Evolutionary conservation across 2,329 filamentous ascomycete species (phyloP).

Genomic region (Colletotrichum graminicola): DNA sequence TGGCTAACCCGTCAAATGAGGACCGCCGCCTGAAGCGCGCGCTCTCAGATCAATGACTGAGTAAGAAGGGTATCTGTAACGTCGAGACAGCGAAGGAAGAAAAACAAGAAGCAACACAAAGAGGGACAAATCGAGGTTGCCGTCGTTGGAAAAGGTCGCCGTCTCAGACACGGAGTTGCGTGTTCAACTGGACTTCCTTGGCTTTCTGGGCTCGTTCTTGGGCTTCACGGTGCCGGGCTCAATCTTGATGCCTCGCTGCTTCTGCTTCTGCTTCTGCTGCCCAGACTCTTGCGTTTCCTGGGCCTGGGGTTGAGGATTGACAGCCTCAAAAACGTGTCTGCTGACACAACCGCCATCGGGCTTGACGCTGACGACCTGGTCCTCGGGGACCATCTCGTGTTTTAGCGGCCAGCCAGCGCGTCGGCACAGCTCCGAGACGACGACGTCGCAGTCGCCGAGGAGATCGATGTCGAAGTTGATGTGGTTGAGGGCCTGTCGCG

Average conservation of each 20-base stretch:
- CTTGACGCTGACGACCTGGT: conserved; percentile 70
- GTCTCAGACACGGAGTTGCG: not conserved
- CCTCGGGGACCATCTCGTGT: conserved; percentile 85
- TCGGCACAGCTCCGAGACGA: conserved; percentile 87
- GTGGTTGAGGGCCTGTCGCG: conserved; percentile 84
- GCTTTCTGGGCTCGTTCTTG: conserved; percentile 27
- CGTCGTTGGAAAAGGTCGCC: not conserved
- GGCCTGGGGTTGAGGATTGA: conserved; percentile 14
- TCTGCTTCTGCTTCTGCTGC: not conserved
- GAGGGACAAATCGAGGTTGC: conserved; percentile 7
- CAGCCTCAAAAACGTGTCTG: conserved; percentile 54
- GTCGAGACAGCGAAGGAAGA: conserved; percentile 5
- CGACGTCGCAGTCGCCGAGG: conserved; percentile 92
- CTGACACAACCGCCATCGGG: conserved; percentile 60
- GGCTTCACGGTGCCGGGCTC: conserved; percentile 17
- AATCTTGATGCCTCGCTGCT: not conserved
- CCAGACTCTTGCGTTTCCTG: not conserved
- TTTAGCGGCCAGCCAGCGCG: conserved; percentile 83
- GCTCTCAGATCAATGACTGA: conserved; percentile 19
- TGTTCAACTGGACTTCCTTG: conserved; percentile 25
- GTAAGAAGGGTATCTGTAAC: conserved; percentile 12
- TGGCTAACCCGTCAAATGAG: not conserved
- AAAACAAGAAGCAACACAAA: conserved; percentile 1
- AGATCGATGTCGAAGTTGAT: conserved; percentile 97
- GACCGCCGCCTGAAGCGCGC: conserved; percentile 4